phyloP scores from a whole-genome alignment of 768 basidiomycete species.

The Boletus sp. region DNA sequence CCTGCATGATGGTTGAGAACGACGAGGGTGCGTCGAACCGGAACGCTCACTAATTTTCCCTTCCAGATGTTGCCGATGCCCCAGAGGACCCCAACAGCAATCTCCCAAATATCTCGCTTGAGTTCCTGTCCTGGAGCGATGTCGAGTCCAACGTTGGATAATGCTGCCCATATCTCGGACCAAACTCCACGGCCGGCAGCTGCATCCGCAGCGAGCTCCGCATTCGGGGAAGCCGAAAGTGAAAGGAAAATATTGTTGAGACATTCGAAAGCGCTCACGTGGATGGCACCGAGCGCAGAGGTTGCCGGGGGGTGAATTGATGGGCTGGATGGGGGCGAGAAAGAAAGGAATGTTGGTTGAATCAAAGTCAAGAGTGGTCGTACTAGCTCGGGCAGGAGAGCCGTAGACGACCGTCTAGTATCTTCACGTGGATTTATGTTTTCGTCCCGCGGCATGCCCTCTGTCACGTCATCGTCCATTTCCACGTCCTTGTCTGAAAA shows the following conservation, averaged over 20 bases:
- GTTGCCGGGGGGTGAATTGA: slow-evolving; percentile 89
- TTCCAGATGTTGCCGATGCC: slow-evolving; percentile 79
- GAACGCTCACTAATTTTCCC: slow-evolving; percentile 53
- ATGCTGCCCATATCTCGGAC: slow-evolving; percentile 62
- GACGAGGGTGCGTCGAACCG: neutral
- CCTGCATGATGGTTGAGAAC: slow-evolving; percentile 34
- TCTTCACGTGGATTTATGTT: slow-evolving; percentile 8
- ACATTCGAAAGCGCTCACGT: slow-evolving; percentile 84
- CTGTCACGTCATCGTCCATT: neutral
- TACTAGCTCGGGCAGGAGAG: slow-evolving; percentile 60
- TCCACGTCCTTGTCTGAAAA: neutral
- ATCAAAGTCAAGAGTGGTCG: slow-evolving; percentile 66
- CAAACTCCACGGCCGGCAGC: slow-evolving; percentile 57
- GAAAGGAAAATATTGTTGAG: slow-evolving; percentile 88
- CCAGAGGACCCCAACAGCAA: slow-evolving; percentile 83
- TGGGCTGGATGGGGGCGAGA: slow-evolving; percentile 64
- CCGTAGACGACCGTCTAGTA: slow-evolving; percentile 27
- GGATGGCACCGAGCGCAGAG: slow-evolving; percentile 78
- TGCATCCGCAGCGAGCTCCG: slow-evolving; percentile 42
- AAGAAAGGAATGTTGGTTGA: slow-evolving; percentile 77
- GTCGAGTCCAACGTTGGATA: slow-evolving; percentile 59
- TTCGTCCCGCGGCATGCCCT: slow-evolving; percentile 18
- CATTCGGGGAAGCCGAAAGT: slow-evolving; percentile 49
- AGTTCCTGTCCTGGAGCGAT: slow-evolving; percentile 62
- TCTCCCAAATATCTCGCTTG: slow-evolving; percentile 73